Evolutionary conservation across 2,329 filamentous ascomycete genomes (phyloP), one percentile per base, ranked within the genome.

Genomic region (Diaporthe vaccinii): DNA sequence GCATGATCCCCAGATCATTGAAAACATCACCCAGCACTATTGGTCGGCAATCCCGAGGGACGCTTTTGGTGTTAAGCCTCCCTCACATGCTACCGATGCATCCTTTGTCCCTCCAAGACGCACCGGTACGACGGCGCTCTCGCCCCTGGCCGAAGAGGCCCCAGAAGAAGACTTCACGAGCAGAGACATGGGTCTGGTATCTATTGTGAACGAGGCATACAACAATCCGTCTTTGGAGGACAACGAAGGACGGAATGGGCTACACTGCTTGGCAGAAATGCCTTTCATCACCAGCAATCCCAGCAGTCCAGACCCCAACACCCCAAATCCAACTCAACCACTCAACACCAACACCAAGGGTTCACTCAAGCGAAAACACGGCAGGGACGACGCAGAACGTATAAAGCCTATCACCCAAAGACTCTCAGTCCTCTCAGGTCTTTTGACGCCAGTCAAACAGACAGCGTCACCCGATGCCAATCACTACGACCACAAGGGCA

Each of bases 241-340:
- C 77, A 53, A 81, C 1, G 80, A 86, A 7, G 89, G 90, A 7
- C 87, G 89, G 31, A 91, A 91, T 76, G 89, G 86, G 12, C 83
- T 91, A 22, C 90, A 91, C 77, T 90, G 89, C 76, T 86, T 91
- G n/a, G 89, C 89, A 3, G 86, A 87, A 75, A 88, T 87, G 9
- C 86, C 86, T n/a, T 81, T 91, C 1, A 85, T 85, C 77, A 31
- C 36, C 36, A 76, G 75, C 55, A 70, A 10, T 10, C 75, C 73
- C 7, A 70, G 34, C 39, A 76, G 73, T 41, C 73, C 75, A 22
- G 55, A 58, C 12, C 68, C 61, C 72, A 80, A 81, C 10, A 78
- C 78, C 17, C 78, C 82, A 1, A 77, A 80, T 14, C 77, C 78
- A 22, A 78, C 80, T 10, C 59, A 55, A 25, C 53, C 70, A 34